Evolutionary conservation across 1,284 basidiomycete genomes (phyloP).

Genomic region (Pascua sp.): DNA sequence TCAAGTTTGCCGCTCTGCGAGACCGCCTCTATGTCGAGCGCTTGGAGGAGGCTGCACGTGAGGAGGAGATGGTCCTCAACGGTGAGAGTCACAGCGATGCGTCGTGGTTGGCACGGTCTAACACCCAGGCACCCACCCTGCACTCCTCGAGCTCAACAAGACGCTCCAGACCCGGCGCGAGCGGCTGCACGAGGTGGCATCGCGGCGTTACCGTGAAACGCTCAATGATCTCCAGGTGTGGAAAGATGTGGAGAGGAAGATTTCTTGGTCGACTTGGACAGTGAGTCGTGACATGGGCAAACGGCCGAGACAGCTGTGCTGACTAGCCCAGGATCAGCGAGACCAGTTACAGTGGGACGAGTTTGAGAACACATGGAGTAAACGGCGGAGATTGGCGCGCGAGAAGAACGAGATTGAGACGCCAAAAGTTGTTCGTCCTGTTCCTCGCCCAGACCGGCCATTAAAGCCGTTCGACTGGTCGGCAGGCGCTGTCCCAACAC

Average conservation of each 20-base stretch:
- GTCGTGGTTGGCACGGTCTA: constrained; percentile 1
- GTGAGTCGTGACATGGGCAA: constrained; percentile 27
- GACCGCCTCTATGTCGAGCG: constrained; percentile 57
- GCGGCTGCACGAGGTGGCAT: constrained; percentile 43
- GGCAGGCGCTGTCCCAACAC: constrained; percentile 33
- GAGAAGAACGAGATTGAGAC: constrained; percentile 56
- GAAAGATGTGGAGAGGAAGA: constrained; percentile 46
- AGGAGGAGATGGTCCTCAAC: constrained; percentile 55
- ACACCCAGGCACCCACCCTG: constrained; percentile 53
- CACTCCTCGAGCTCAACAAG: constrained; percentile 52
- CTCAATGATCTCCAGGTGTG: constrained; percentile 48
- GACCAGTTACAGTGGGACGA: constrained; percentile 51
- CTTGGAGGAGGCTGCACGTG: constrained; percentile 55
- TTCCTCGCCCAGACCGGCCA: constrained; percentile 31
- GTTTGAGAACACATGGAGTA: constrained; percentile 54
- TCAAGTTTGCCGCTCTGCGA: constrained; percentile 56
- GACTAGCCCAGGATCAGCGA: constrained; percentile 36
- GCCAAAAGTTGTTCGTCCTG: constrained; percentile 46
- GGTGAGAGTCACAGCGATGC: constrained; percentile 38
- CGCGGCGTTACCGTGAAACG: constrained; percentile 46
- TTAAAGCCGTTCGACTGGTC: constrained; percentile 39
- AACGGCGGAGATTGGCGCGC: constrained; percentile 53
- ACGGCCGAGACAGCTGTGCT: neutral
- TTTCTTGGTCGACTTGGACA: constrained; percentile 54
- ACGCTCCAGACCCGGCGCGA: constrained; percentile 40